A percentile compares a stretch with the other conserved stretches of the same genome.
phyloP scores from a whole-genome alignment of 2,329 filamentous ascomycete genomes.

The Leptodontidium sp. region DNA sequence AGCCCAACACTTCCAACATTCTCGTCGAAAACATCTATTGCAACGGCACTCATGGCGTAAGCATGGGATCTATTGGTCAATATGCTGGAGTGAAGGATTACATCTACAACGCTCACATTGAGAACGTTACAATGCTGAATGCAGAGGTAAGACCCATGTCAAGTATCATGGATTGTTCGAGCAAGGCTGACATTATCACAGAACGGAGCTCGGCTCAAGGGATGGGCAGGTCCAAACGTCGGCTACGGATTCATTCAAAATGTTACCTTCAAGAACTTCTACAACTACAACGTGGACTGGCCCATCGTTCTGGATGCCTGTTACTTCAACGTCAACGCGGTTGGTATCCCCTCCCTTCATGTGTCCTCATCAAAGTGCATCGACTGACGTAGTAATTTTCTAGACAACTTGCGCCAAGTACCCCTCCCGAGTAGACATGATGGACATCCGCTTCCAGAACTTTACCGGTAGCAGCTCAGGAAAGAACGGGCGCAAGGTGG shows the following conservation, averaged over 20 bases:
- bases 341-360: not conserved
- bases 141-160: slow-evolving; percentile 47
- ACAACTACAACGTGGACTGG: slow-evolving; percentile 64
- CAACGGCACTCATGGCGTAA: slow-evolving; percentile 65
- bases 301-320: slow-evolving; percentile 67
- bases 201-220: slow-evolving; percentile 66
- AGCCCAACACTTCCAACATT: slow-evolving; percentile 65
- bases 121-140: slow-evolving; percentile 65
- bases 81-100: slow-evolving; percentile 62
- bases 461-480: slow-evolving; percentile 65
- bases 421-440: slow-evolving; percentile 65
- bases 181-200: slow-evolving; percentile 36
- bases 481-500: slow-evolving; percentile 62
- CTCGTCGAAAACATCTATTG: slow-evolving; percentile 68
- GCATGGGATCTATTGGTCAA: slow-evolving; percentile 66
- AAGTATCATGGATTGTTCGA: slow-evolving; percentile 33
- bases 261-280: slow-evolving; percentile 68
- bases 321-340: slow-evolving; percentile 64
- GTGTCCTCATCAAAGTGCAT: not conserved
- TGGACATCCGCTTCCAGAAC: slow-evolving; percentile 66
- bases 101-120: slow-evolving; percentile 64
- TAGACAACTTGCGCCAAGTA: slow-evolving; percentile 58
- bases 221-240: slow-evolving; percentile 64
- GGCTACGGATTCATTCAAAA: slow-evolving; percentile 69
- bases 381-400: not conserved